Evolutionary conservation across 1,284 basidiomycete species (phyloP).

Genomic region (Termitomyces sp.): DNA sequence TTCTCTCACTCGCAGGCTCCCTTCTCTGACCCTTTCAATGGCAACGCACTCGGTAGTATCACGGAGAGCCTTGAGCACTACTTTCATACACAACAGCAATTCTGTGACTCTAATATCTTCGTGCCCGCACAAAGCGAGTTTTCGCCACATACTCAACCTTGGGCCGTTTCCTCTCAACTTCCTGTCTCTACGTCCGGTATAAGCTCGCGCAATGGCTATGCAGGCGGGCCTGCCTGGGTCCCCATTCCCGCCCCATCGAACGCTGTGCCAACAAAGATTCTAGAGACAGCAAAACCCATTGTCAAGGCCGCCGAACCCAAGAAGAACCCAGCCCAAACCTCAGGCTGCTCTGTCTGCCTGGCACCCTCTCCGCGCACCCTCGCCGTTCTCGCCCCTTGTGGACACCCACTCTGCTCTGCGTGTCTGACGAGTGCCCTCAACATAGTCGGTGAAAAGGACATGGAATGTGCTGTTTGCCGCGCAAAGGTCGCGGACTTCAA

Average conservation of each 20-base stretch:
- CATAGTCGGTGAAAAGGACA: slow-evolving; percentile 80
- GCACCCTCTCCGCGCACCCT: slow-evolving; percentile 40
- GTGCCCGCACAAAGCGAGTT: slow-evolving; percentile 8
- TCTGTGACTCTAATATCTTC: slow-evolving; percentile 13
- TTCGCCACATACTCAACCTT: slow-evolving; percentile 4
- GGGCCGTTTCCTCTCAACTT: slow-evolving; percentile 2
- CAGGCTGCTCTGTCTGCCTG: slow-evolving; percentile 35
- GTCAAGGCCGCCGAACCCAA: slow-evolving; percentile 12
- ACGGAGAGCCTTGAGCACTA: slow-evolving; percentile 35
- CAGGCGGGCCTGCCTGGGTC: slow-evolving; percentile 17
- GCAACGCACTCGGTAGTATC: slow-evolving; percentile 28
- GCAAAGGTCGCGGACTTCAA: slow-evolving; percentile 63
- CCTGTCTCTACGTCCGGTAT: not conserved
- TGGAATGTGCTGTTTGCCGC: slow-evolving; percentile 75
- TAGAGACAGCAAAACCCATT: not conserved
- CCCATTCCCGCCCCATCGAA: slow-evolving; percentile 19
- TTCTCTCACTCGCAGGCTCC: slow-evolving; percentile 20
- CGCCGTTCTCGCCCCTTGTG: slow-evolving; percentile 66
- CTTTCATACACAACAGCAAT: slow-evolving; percentile 29
- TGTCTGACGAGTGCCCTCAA: slow-evolving; percentile 79
- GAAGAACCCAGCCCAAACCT: slow-evolving; percentile 11
- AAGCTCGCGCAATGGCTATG: slow-evolving; percentile 6
- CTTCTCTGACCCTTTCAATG: slow-evolving; percentile 33
- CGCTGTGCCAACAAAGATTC: not conserved
- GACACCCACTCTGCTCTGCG: slow-evolving; percentile 67